These are phyloP conservation scores for Ligustrum vulgare DNA, from an alignment of 257 asterid genomes.

Conservation along the genomic window DNA sequence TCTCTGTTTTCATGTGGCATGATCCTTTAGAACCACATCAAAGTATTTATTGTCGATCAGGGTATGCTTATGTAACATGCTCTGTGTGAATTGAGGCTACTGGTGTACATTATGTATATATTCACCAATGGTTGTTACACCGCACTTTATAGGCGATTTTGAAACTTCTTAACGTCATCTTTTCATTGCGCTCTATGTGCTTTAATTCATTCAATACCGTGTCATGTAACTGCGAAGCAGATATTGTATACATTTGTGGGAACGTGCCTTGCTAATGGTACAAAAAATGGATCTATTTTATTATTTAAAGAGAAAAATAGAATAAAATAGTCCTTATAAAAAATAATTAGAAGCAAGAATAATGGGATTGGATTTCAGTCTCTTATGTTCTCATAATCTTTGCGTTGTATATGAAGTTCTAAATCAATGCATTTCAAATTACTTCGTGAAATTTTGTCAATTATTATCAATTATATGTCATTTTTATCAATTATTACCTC, in stretches of 20 bases:
- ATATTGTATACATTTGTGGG: constrained; percentile 1
- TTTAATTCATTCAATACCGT: too few species aligned
- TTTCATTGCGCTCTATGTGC: too few species aligned
- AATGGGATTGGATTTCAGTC: neutral
- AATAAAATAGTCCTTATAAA: neutral
- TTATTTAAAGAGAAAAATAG: neutral
- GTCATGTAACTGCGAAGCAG: neutral
- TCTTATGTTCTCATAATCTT: constrained; percentile 3
- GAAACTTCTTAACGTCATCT: too few species aligned
- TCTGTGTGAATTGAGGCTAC: constrained; percentile 3
- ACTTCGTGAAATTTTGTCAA: neutral
- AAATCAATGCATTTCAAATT: neutral
- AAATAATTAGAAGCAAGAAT: constrained; percentile 2
- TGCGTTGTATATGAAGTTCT: neutral
- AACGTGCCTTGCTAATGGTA: constrained; percentile 6
- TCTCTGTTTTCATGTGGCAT: neutral
- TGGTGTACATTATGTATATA: neutral
- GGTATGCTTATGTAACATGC: constrained; percentile 6
- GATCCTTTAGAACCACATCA: constrained; percentile 8
- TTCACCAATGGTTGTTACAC: too few species aligned
- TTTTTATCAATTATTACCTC: neutral
- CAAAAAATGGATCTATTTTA: constrained; percentile 2
- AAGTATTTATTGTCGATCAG: neutral
- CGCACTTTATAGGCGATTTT: too few species aligned
- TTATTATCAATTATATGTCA: neutral